Evolutionary conservation across 805 yeast genomes (phyloP).

Genomic region (Suhomyces tanzawaensis): DNA sequence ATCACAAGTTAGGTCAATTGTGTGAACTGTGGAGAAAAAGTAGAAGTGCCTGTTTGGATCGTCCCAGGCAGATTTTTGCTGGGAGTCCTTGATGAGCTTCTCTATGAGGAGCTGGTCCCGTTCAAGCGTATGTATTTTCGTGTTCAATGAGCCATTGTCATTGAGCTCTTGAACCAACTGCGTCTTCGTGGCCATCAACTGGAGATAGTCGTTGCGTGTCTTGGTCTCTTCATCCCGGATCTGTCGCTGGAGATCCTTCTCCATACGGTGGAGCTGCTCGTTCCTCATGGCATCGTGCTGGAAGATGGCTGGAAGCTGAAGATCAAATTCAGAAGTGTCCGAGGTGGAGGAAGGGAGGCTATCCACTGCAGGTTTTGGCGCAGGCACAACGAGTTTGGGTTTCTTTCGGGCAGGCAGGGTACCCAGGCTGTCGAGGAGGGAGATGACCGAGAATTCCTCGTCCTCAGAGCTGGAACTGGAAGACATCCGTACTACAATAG

Average conservation of each 20-base stretch:
- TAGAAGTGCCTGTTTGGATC: conserved; percentile 23
- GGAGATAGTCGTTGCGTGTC: conserved; percentile 14
- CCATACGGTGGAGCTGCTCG: conserved; percentile 19
- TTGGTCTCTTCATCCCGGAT: conserved; percentile 17
- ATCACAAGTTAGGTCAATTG: neutral
- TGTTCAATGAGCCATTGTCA: conserved; percentile 28
- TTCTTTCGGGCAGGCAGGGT: neutral
- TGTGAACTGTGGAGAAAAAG: conserved; percentile 13
- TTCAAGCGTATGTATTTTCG: conserved; percentile 15
- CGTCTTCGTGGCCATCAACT: conserved; percentile 12
- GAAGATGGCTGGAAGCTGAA: conserved; percentile 30
- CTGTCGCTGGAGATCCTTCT: conserved; percentile 18
- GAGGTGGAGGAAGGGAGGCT: neutral
- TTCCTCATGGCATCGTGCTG: conserved; percentile 26
- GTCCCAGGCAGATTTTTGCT: conserved; percentile 7
- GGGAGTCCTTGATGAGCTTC: conserved; percentile 12
- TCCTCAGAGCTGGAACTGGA: conserved; percentile 6
- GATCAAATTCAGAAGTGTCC: conserved; percentile 11
- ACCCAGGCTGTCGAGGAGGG: neutral
- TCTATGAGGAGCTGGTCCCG: conserved; percentile 21
- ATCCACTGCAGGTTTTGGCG: neutral
- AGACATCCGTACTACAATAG: too few species aligned
- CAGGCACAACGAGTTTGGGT: neutral
- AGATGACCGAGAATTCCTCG: conserved; percentile 2
- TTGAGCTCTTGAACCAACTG: conserved; percentile 27